A percentile compares a stretch with the other conserved stretches of the same genome.
Conservation (phyloP, 176 grass and related monocot genomes). For the Tillandsia fasciculata region DNA sequence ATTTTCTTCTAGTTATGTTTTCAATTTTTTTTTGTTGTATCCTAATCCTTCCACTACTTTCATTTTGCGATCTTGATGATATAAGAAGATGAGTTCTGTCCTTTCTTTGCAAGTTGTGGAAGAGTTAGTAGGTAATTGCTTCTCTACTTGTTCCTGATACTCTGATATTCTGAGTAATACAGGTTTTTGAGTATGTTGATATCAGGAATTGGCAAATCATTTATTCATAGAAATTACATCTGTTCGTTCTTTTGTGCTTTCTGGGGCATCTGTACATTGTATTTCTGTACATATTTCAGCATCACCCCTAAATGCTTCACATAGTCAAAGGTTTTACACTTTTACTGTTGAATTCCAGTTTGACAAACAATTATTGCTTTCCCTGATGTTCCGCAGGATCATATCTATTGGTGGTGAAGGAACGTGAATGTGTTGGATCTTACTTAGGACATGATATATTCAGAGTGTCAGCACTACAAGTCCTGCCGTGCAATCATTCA, state of each 20-base stretch:
- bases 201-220: background rate
- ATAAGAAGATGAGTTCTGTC: no score
- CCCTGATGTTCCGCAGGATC: constrained; percentile 30
- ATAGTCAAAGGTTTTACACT: background rate
- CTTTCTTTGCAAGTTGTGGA: no score
- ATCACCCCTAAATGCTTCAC: background rate
- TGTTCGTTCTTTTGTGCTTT: background rate
- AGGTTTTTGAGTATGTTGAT: background rate
- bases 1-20: no score
- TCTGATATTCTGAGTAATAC: background rate
- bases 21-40: no score
- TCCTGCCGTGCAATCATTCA: constrained; percentile 74
- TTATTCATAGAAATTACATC: constrained; percentile 1
- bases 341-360: background rate
- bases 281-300: background rate
- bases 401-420: constrained; percentile 76
- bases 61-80: no score
- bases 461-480: constrained; percentile 75
- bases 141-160: no score
- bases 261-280: background rate
- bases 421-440: constrained; percentile 75
- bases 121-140: no score
- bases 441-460: constrained; percentile 79
- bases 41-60: no score
- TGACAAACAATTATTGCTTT: background rate